phyloP scores from a whole-genome alignment of 2,329 filamentous ascomycete genomes.

The Ceratocystis lukuohia region DNA sequence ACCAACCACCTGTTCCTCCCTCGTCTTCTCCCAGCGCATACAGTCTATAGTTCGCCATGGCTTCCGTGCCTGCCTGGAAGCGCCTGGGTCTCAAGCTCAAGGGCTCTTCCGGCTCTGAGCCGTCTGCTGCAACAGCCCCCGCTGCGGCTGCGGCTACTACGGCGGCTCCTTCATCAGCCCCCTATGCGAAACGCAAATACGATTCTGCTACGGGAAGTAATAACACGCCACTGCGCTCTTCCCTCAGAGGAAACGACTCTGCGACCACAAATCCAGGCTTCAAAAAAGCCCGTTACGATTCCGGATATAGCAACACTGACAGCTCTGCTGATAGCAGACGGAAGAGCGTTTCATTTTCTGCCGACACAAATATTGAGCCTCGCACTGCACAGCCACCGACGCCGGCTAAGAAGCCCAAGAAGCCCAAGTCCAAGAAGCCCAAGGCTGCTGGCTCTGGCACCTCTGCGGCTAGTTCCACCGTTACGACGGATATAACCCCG shows the following conservation, averaged over 20 bases:
- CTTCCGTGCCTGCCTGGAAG: constrained; percentile 45
- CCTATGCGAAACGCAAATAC: constrained; percentile 29
- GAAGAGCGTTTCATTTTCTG: constrained; percentile 39
- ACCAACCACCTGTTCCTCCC: not conserved
- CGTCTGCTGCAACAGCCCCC: constrained; percentile 21
- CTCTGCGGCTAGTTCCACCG: constrained; percentile 25
- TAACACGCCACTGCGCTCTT: constrained; percentile 12
- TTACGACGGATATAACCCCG: constrained; percentile 38
- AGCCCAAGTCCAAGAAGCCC: constrained; percentile 29
- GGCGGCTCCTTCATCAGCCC: not conserved
- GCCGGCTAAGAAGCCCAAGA: constrained; percentile 25
- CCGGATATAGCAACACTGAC: constrained; percentile 12
- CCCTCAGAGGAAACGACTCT: constrained; percentile 19
- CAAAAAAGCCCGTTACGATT: constrained; percentile 25
- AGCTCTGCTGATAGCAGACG: constrained; percentile 24
- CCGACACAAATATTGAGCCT: constrained; percentile 29
- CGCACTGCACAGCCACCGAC: constrained; percentile 21
- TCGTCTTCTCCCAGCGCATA: constrained; percentile 27
- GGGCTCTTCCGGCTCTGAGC: constrained; percentile 24
- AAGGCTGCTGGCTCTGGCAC: constrained; percentile 27
- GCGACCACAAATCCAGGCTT: constrained; percentile 21
- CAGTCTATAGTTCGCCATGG: constrained; percentile 32
- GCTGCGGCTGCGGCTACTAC: not conserved
- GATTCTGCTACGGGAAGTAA: constrained; percentile 14
- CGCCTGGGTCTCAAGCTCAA: constrained; percentile 52